phyloP scores from a whole-genome alignment of 345 rosid genomes.

The Aquilaria malaccensis region DNA sequence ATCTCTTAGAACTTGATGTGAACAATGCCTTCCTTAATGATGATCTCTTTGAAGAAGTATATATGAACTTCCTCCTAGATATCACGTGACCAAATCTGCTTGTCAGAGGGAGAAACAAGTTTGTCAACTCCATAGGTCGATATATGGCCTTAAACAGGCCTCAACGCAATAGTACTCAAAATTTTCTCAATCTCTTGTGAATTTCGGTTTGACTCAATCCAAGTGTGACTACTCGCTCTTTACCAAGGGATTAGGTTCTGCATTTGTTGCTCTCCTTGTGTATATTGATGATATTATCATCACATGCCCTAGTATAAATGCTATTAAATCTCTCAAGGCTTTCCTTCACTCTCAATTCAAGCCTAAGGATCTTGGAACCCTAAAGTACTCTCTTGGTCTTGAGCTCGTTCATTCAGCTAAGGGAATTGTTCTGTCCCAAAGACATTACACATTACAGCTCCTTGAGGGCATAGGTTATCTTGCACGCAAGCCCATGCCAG shows the following conservation, averaged over 20 bases:
- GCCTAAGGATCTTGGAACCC: not conserved
- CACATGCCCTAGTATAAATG: too few species aligned
- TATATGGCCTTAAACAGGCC: not conserved
- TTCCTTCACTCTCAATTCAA: not conserved
- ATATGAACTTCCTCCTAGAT: not conserved
- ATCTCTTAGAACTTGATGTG: too few species aligned
- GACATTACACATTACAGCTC: not conserved
- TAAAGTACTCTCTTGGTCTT: not conserved
- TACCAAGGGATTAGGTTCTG: not conserved
- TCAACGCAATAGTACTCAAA: not conserved
- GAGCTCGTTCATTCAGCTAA: not conserved
- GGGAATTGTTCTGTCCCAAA: not conserved
- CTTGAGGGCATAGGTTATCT: not conserved
- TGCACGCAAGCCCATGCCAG: not conserved
- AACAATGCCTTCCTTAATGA: not conserved
- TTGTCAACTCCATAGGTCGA: not conserved
- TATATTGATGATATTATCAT: too few species aligned
- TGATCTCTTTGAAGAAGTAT: not conserved
- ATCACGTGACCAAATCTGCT: too few species aligned
- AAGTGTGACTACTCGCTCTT: not conserved
- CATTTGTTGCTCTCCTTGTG: not conserved
- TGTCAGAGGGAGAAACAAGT: not conserved
- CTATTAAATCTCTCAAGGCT: too few species aligned
- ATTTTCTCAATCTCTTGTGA: not conserved
- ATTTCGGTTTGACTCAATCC: not conserved